Evolutionary conservation across 2,329 filamentous ascomycete genomes (phyloP).

Genomic region (Monosporascus sp.): DNA sequence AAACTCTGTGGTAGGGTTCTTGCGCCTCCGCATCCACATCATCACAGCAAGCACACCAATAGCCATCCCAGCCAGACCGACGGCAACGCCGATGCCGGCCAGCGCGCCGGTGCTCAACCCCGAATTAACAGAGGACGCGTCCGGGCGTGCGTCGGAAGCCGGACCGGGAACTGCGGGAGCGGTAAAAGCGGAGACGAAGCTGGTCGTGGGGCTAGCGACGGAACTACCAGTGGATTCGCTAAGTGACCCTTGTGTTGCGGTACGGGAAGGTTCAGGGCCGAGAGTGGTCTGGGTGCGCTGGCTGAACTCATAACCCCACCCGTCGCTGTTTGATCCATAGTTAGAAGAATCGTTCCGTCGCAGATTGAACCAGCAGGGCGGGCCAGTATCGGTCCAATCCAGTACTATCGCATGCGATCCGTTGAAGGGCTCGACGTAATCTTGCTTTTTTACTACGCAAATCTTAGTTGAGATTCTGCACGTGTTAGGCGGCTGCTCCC

Average conservation of each 20-base stretch:
- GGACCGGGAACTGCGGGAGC: background rate
- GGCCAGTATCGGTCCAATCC: slow-evolving; percentile 1
- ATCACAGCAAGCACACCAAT: slow-evolving; percentile 1
- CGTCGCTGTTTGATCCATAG: slow-evolving; percentile 2
- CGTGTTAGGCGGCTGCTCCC: background rate
- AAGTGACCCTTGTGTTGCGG: background rate
- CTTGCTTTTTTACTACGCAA: background rate
- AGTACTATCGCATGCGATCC: slow-evolving; percentile 3
- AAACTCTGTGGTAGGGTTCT: slow-evolving; percentile 4
- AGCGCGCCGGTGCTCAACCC: slow-evolving; percentile 3
- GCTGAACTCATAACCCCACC: background rate
- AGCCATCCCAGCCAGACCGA: slow-evolving; percentile 2
- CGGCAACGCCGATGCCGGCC: slow-evolving; percentile 8
- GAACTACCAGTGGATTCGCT: background rate
- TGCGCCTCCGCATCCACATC: background rate
- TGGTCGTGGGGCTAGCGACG: background rate
- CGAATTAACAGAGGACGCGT: background rate
- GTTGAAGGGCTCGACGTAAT: slow-evolving; percentile 1
- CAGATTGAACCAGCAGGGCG: slow-evolving; percentile 9
- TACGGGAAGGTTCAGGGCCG: background rate
- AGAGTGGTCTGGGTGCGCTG: slow-evolving; percentile 1
- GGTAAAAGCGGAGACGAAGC: background rate
- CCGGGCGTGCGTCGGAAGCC: background rate
- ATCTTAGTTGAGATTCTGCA: background rate
- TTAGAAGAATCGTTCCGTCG: background rate